Evolutionary conservation across 2,329 filamentous ascomycete genomes (phyloP), one percentile per base, ranked within the genome.

Genomic region (Ceratocystis cacaofunesta): DNA sequence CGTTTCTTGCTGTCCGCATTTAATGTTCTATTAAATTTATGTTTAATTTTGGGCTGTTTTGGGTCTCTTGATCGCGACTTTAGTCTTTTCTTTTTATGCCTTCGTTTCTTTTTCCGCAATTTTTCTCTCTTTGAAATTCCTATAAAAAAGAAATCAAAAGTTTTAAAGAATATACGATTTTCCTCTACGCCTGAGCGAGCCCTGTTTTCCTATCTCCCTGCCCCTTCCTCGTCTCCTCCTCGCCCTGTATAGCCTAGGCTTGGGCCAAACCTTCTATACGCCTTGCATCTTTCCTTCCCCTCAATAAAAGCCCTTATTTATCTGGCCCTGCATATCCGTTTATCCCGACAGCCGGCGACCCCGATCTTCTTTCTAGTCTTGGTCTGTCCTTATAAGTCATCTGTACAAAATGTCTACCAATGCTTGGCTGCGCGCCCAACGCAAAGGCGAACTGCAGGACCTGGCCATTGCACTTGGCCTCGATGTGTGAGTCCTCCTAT

Each of bases 341-440:
- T 68, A 68, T 66, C 19, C 25, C 10, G 5, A 17, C 5, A 17
- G 17, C 7, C 25, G 52, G 12, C 15, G 15, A 28, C 25, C 22
- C 52, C 52, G 52, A 17, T 28, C 22, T 22, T 28, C 25, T 55
- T 55, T 19, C 12, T 55, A 46, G 48, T 17, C 44, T n/a, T 43
- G 15, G 22, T 17, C 10, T 22, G 32, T 36, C 58, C 44, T 19
- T 25, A 41, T 41, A 41, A 41, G 36, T 41, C 10, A 41, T 41
- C 36, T 12, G 5, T 15, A 41, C 61, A 46, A 41, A 57, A 89
- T 89, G 85, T 84, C 85, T 68, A 77, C 77, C 71, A 84, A 87
- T 73, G 83, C 85, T 70, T 95, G 88, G 84, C 81, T 96, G 73
- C 83, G 86, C 75, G 82, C 82, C 74, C 88, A 94, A 81, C 87